phyloP scores from a whole-genome alignment of 2,329 filamentous ascomycete genomes.

The Biscogniauxia mediterranea region DNA sequence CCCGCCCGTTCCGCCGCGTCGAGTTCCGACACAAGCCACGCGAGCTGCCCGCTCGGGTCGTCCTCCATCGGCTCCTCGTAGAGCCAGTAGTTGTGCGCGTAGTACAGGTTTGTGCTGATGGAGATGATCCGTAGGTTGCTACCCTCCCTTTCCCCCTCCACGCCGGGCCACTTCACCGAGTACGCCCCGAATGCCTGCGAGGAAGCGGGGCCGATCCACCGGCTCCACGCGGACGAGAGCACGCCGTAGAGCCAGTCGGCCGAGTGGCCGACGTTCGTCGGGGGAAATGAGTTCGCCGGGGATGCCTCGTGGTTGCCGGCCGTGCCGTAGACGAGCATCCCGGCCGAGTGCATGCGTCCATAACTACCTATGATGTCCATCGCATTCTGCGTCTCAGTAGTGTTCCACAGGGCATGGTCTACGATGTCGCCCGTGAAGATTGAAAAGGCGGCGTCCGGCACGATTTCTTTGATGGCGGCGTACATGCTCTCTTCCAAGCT shows the following conservation, averaged over 20 bases:
- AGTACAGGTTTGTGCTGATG: slow-evolving; percentile 59
- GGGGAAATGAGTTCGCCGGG: slow-evolving; percentile 51
- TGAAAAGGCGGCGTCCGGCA: slow-evolving; percentile 49
- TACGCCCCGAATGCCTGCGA: slow-evolving; percentile 46
- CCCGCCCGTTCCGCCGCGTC: slow-evolving; percentile 49
- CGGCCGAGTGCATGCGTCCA: slow-evolving; percentile 40
- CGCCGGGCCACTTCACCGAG: slow-evolving; percentile 43
- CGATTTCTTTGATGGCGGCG: slow-evolving; percentile 45
- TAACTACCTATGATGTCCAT: slow-evolving; percentile 45
- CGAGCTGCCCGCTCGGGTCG: slow-evolving; percentile 52
- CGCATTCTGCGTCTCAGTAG: slow-evolving; percentile 32
- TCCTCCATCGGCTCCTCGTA: slow-evolving; percentile 49
- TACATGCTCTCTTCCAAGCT: slow-evolving; percentile 56
- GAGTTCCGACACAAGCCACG: slow-evolving; percentile 54
- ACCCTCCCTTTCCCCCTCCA: slow-evolving; percentile 4
- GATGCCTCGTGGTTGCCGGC: slow-evolving; percentile 57
- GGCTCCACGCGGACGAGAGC: slow-evolving; percentile 45
- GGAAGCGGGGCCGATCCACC: slow-evolving; percentile 43
- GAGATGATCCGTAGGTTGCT: slow-evolving; percentile 55
- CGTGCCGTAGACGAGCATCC: slow-evolving; percentile 49
- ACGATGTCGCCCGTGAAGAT: slow-evolving; percentile 61
- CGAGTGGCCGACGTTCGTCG: slow-evolving; percentile 36
- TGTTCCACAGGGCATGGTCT: slow-evolving; percentile 51
- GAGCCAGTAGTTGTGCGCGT: slow-evolving; percentile 56
- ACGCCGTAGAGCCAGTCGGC: slow-evolving; percentile 54